Base-by-base conservation (phyloP, 169 alveolate species). In the Pseudocohnilembus persalinus region DNA sequence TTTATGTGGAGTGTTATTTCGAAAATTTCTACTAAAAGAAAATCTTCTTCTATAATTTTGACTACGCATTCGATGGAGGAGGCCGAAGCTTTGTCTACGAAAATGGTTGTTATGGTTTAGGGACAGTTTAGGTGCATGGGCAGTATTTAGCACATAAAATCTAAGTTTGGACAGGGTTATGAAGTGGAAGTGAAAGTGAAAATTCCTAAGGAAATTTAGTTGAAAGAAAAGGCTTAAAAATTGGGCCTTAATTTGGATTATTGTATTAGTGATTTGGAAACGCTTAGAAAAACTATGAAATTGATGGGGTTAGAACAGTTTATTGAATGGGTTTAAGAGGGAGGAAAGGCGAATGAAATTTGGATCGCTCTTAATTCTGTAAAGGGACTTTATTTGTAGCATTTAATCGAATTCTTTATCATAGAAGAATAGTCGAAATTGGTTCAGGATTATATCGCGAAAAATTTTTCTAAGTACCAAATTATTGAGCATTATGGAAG, bases 1-100 rank as follows among this genome's bases (percentile, higher is more conserved):
- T 94, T 93, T 84, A 96, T 96, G 97, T 96, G 98, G 98, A 92
- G 92, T 32, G 94, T 96, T 11, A 93, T 96, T 64, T 90, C 93
- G 65, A 90, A 90, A 76, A 83, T 94, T 1, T 88, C 96, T 0
- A 81, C 93, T 35, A 76, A 92, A 83, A 85, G 94, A 74, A 89
- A 93, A 86, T 84, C 91, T 35, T 82, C 92, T 75, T 86, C 94
- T 63, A 96, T 93, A 24, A 93, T 93, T 77, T 85, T 94, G 82
- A 90, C 97, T 0, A 94, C 97, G 32, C 97, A 94, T 80, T 88
- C 96, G 0, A 92, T 94, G 96, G 96, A 94, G 78, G 97, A 94
- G 89, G 96, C 97, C 1, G 96, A 94, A 90, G 93, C 94, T n/a
- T 88, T 95, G 30, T 92, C 95, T 31, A 93, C 91, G 29, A 91